These are phyloP conservation scores for Candida ipomoeae DNA, from an alignment of 805 yeast species.

Conservation along the genomic window DNA sequence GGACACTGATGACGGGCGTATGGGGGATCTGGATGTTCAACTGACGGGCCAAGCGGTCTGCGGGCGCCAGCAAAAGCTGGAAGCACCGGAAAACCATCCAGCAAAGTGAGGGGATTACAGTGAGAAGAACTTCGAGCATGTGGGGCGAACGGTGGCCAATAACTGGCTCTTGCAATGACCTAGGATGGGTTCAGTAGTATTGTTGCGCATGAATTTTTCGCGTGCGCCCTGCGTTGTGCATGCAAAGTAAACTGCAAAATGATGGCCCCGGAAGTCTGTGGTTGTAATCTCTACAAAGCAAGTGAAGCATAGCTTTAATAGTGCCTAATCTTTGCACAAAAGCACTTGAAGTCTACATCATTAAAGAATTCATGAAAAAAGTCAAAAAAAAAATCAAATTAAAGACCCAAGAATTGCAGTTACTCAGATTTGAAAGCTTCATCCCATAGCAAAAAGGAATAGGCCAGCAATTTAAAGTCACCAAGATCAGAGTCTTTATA, in stretches of 20 bases:
- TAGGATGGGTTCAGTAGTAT: background rate
- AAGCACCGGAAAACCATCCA: constrained; percentile 41
- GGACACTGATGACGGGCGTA: constrained; percentile 52
- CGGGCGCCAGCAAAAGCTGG: constrained; percentile 39
- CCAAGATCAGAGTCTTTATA: no score
- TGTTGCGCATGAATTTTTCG: constrained; percentile 1
- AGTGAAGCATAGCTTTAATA: no score
- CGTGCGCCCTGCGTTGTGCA: background rate
- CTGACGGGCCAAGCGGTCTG: constrained; percentile 42
- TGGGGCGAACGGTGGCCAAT: background rate
- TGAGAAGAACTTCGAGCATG: constrained; percentile 33
- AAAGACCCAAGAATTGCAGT: no score
- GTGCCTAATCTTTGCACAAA: no score
- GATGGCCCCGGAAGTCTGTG: no score
- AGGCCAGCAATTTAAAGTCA: no score
- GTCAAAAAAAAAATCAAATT: no score
- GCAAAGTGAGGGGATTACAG: constrained; percentile 30
- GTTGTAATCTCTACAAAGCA: no score
- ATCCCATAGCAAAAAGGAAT: no score
- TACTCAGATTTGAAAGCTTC: no score
- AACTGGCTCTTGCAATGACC: background rate
- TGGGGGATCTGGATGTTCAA: constrained; percentile 53
- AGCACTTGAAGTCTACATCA: no score
- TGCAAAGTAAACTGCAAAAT: background rate
- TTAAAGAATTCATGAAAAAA: no score